Conservation (phyloP, 129 eudicot species). For the Silybum marianum region DNA sequence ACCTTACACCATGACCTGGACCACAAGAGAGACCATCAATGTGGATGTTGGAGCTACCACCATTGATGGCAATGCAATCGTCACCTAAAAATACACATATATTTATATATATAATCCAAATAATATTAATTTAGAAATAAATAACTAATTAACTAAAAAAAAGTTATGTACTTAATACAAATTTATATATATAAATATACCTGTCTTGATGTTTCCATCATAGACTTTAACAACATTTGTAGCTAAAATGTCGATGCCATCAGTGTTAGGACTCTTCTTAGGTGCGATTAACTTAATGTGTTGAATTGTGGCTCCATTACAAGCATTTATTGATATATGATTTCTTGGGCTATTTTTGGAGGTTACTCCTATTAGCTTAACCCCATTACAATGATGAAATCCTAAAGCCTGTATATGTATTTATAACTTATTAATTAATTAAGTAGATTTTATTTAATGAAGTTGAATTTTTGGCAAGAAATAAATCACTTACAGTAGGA, state of each 20-base stretch:
- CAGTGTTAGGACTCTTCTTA: slow-evolving; percentile 40
- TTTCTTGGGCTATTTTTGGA: slow-evolving; percentile 32
- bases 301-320: slow-evolving; percentile 18
- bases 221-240: slow-evolving; percentile 8
- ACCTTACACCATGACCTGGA: slow-evolving; percentile 68
- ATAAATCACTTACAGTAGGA: slow-evolving; percentile 19
- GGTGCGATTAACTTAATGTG: slow-evolving; percentile 27
- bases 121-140: not conserved
- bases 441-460: too few species aligned
- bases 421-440: not conserved
- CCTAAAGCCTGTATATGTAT: slow-evolving; percentile 35
- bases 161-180: not conserved
- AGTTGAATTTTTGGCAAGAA: too few species aligned
- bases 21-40: slow-evolving; percentile 41
- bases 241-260: slow-evolving; percentile 38
- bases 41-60: slow-evolving; percentile 31
- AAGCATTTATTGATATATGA: slow-evolving; percentile 25
- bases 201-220: slow-evolving; percentile 25
- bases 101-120: not conserved
- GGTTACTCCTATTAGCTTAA: slow-evolving; percentile 27
- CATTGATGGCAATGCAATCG: slow-evolving; percentile 52
- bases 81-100: slow-evolving; percentile 35
- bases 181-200: not conserved
- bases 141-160: not conserved
- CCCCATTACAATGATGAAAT: slow-evolving; percentile 38